phyloP scores from a whole-genome alignment of 106 monocot species.

The Dendrobium catenatum region DNA sequence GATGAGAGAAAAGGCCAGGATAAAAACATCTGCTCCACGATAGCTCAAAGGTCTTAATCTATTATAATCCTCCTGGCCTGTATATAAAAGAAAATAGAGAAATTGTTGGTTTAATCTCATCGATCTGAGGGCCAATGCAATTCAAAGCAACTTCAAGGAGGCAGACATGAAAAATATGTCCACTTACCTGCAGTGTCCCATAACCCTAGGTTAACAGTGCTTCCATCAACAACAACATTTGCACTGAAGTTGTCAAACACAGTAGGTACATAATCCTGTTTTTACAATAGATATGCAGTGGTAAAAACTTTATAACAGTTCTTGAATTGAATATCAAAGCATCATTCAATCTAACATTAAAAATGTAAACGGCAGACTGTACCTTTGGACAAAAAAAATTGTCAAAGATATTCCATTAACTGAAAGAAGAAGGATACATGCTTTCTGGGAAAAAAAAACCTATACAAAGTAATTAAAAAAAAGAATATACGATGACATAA shows the following conservation, averaged over 20 bases:
- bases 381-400: background rate
- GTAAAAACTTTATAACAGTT: background rate
- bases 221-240: slow-evolving; percentile 9
- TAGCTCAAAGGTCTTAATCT: slow-evolving; percentile 70
- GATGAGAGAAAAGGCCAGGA: slow-evolving; percentile 68
- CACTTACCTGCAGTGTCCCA: slow-evolving; percentile 10
- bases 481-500: background rate
- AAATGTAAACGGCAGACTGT: background rate
- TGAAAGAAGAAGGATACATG: background rate
- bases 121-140: background rate
- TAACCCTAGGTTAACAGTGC: slow-evolving; percentile 7
- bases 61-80: slow-evolving; percentile 79
- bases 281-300: background rate
- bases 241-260: slow-evolving; percentile 11
- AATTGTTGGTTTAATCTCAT: background rate
- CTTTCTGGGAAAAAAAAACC: background rate
- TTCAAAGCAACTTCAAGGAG: background rate
- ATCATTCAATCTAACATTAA: background rate
- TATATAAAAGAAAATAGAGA: slow-evolving; percentile 5
- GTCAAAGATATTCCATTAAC: background rate
- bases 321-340: background rate
- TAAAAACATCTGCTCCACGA: slow-evolving; percentile 68
- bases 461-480: background rate
- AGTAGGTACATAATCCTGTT: slow-evolving; percentile 3
- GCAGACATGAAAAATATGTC: background rate